phyloP scores from a whole-genome alignment of 2,329 filamentous ascomycete species.

The Endothia cerciana region DNA sequence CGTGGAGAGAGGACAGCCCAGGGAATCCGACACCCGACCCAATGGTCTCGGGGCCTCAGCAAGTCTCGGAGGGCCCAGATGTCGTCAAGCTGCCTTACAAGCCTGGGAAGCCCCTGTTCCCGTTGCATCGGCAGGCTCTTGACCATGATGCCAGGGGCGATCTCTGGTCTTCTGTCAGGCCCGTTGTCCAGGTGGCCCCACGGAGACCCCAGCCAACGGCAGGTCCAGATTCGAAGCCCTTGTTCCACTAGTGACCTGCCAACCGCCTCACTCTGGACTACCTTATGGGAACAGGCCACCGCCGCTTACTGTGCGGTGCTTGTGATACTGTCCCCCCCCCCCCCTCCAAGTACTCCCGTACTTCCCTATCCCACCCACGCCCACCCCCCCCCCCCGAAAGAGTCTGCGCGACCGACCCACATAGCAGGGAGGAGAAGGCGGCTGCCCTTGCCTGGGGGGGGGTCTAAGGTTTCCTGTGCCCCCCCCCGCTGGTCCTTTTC shows the following conservation, averaged over 20 bases:
- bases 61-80: conserved; percentile 3
- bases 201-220: conserved; percentile 22
- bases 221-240: conserved; percentile 19
- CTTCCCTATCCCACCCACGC: not conserved
- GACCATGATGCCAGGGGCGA: not conserved
- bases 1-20: conserved; percentile 7
- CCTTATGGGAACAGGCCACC: conserved; percentile 6
- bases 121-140: conserved; percentile 10
- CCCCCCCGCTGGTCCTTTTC: conserved; percentile 26
- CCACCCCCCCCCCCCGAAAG: not conserved
- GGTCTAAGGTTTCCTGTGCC: not conserved
- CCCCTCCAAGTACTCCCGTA: not conserved
- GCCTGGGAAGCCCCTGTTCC: conserved; percentile 25
- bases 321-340: not conserved
- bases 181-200: conserved; percentile 18
- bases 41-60: too few species aligned
- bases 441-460: not conserved
- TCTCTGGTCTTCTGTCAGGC: conserved; percentile 19
- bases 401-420: conserved; percentile 2
- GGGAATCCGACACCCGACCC: not conserved
- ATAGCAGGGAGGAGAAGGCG: not conserved
- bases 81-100: conserved; percentile 25
- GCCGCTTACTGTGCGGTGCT: conserved; percentile 3
- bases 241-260: conserved; percentile 19
- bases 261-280: not conserved